Conservation (phyloP, 2,329 filamentous ascomycete genomes). For the Epichloe uncinata region DNA sequence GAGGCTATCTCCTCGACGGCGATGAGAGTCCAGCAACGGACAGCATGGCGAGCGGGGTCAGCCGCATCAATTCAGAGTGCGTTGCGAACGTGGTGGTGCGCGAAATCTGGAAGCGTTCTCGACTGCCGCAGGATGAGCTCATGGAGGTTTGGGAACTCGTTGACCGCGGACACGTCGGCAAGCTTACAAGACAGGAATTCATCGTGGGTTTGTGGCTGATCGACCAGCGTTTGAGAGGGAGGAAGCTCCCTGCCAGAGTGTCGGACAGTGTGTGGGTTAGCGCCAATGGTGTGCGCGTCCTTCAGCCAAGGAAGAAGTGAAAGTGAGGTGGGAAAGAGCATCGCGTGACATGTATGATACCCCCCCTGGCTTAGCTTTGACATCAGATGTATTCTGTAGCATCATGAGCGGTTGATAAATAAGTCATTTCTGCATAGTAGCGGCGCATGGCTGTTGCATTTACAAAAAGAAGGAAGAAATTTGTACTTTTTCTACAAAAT, state of each 20-base stretch:
- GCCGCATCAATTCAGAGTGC: conserved; percentile 27
- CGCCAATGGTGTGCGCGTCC: conserved; percentile 34
- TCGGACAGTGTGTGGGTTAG: conserved; percentile 66
- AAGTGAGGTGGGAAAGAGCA: not conserved
- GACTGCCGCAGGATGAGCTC: conserved; percentile 54
- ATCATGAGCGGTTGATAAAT: too few relatives aligned
- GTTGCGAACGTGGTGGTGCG: conserved; percentile 56
- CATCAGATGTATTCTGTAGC: too few relatives aligned
- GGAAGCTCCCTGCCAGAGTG: conserved; percentile 62
- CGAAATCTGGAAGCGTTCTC: conserved; percentile 62
- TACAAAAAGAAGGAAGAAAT: too few relatives aligned
- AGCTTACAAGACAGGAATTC: conserved; percentile 56
- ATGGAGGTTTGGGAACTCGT: conserved; percentile 69
- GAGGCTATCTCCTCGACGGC: conserved; percentile 37
- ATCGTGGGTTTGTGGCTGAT: conserved; percentile 75
- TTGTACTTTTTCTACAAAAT: too few relatives aligned
- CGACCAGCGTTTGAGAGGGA: conserved; percentile 65
- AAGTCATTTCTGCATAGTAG: too few relatives aligned
- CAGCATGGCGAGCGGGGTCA: conserved; percentile 8
- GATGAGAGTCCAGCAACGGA: conserved; percentile 7
- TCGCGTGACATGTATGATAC: not conserved
- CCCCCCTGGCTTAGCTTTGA: not conserved
- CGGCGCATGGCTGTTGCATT: too few relatives aligned
- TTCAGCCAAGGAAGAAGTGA: conserved; percentile 12
- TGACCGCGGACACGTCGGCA: conserved; percentile 39